These are phyloP conservation scores for Tetracladium maxilliforme DNA, from an alignment of 2,329 filamentous ascomycete species.

Conservation along the genomic window DNA sequence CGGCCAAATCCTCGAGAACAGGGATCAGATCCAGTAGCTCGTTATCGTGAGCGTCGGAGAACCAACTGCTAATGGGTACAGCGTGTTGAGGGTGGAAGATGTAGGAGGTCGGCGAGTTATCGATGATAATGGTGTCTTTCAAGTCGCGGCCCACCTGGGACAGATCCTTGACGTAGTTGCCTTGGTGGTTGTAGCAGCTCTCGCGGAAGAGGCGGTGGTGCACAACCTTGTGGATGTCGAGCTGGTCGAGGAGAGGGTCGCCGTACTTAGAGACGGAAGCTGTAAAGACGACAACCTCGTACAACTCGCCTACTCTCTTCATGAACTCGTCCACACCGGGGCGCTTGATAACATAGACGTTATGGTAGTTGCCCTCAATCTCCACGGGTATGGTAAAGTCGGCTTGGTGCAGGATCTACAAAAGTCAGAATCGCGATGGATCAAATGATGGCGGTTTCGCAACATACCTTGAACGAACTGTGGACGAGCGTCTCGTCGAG, in stretches of 20 bases:
- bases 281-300: constrained; percentile 97
- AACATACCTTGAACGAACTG: constrained; percentile 87
- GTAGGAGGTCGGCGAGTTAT: constrained; percentile 98
- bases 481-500: constrained; percentile 94
- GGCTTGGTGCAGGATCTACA: constrained; percentile 85
- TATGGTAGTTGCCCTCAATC: constrained; percentile 97
- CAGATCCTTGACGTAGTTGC: constrained; percentile 98
- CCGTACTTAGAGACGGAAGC: constrained; percentile 99
- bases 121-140: constrained; percentile 97
- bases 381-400: constrained; percentile 99
- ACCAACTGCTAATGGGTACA: constrained; percentile 99
- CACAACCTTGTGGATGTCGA: constrained; percentile 93
- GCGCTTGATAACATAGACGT: constrained; percentile 98
- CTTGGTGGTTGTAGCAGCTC: constrained; percentile 98
- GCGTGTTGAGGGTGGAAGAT: constrained; percentile 99
- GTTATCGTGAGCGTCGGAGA: constrained; percentile 98
- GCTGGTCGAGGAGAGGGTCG: constrained; percentile 85
- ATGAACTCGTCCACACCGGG: constrained; percentile 98
- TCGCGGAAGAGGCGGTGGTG: constrained; percentile 94
- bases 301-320: constrained; percentile 94
- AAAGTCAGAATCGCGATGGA: constrained; percentile 3
- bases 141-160: constrained; percentile 93
- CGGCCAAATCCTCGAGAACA: constrained; percentile 91
- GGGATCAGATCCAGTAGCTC: constrained; percentile 95
- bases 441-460: not conserved